phyloP scores from a whole-genome alignment of 768 basidiomycete species.

The Lactarius psammicola region DNA sequence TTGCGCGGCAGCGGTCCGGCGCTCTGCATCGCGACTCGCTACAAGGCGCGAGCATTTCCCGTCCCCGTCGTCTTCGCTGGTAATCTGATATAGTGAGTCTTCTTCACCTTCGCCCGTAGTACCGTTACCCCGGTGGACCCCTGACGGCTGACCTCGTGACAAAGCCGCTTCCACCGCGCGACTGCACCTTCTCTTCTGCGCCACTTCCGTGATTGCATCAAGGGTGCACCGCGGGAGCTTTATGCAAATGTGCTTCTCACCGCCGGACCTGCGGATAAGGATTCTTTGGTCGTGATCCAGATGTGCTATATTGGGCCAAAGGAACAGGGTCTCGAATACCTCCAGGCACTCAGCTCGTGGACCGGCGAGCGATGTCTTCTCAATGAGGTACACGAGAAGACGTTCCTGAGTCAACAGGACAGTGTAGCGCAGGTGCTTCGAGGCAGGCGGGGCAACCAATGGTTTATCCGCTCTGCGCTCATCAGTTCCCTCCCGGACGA shows the following conservation, averaged over 20 bases:
- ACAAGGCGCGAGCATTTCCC: conserved; percentile 85
- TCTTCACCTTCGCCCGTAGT: conserved; percentile 6
- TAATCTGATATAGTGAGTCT: conserved; percentile 82
- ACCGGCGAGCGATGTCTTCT: conserved; percentile 81
- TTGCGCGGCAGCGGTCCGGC: conserved; percentile 80
- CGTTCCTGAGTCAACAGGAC: conserved; percentile 86
- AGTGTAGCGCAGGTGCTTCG: conserved; percentile 88
- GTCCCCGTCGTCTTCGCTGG: conserved; percentile 91
- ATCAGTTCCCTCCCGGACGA: conserved; percentile 85
- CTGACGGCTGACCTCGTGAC: conserved; percentile 11
- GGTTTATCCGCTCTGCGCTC: conserved; percentile 88
- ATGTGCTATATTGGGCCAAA: conserved; percentile 84
- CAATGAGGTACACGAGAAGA: conserved; percentile 90
- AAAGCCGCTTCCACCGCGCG: conserved; percentile 83
- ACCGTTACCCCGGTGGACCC: neutral
- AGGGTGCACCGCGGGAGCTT: conserved; percentile 80
- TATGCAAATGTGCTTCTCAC: conserved; percentile 91
- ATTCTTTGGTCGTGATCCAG: conserved; percentile 87
- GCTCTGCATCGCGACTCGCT: conserved; percentile 84
- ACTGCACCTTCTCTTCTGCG: conserved; percentile 86
- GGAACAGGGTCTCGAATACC: conserved; percentile 71
- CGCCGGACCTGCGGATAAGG: conserved; percentile 79
- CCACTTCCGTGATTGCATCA: conserved; percentile 92
- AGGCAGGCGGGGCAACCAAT: conserved; percentile 79
- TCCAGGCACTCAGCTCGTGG: conserved; percentile 86